Base-by-base conservation (phyloP, 2,329 filamentous ascomycete species). In the Berkeleyomyces rouxiae region DNA sequence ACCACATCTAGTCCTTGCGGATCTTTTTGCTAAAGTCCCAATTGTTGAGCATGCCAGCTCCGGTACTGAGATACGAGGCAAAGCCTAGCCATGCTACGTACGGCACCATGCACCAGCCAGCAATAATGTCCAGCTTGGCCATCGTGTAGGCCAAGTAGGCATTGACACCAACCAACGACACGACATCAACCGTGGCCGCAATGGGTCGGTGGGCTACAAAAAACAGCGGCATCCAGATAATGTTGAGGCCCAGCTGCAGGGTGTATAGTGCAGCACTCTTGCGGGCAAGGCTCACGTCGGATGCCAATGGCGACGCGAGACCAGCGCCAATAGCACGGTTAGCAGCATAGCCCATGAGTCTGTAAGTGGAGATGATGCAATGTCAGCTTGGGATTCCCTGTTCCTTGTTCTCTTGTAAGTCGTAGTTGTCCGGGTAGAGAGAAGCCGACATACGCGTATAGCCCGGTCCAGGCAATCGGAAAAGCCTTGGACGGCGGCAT, bases 221-320 rank as follows among this genome's bases (percentile, higher is more conserved):
- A 80, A 96, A 96, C 9, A 96, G 80, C 10, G 92, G 92, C 82
- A 90, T 96, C 89, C 89, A 97, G 61, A 86, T 73, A 39, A 95
- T 77, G 72, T 96, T 96, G 60, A 96, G 78, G 9, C 80, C 87
- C 5, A 96, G 83, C 74, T 96, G 91, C 65, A 90, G 78, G 1
- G 87, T 88, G 77, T 96, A 96, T 39, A 96, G 79, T 0, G 86
- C 88, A 64, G 88, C 85, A 67, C 85, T 86, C 67, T 83, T 79
- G 71, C 82, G 81, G 61, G 86, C 83, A 61, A 82, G 74, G 43
- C 76, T 73, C 58, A 82, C 78, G n/a, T 80, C 81, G 16, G 49
- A 53, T 11, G 49, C 49, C 46, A 74, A 72, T 39, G 79, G 75
- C 43, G 78, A 76, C 5, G 78, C 77, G 59, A 84, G 79, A 57